Base-by-base conservation (phyloP, 306 rosid genomes). In the Castanea sativa region DNA sequence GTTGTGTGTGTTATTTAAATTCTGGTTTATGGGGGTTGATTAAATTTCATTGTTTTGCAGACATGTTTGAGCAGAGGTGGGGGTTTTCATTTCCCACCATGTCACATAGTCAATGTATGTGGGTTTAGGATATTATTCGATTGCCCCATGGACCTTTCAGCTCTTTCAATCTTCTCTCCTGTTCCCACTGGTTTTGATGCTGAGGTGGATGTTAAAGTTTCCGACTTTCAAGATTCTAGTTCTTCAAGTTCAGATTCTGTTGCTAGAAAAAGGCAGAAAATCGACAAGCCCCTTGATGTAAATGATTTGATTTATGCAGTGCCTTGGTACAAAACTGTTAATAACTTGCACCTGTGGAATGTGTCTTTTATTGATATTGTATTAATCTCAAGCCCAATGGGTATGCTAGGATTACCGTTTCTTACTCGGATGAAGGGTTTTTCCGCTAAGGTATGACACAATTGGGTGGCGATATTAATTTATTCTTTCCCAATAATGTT, bases 1-100 rank as follows among this genome's bases (percentile, higher is more conserved):
- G 53, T 49, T 49, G 65, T 20, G 64, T 59, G 65, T 23, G 21
- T 19, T 29, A 7, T 43, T 41, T 77, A 33, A 53, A 43, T 19
- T 73, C 59, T 78, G 18, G 27, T 15, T 73, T 71, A 56, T 73
- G 7, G 27, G 72, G 43, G 35, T 33, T 67, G 13, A 67, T 35
- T 7, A 32, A 49, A 14, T 9, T 74, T 55, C 52, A 4, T 41
- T 15, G n/a, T 76, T 78, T 55, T 77, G 77, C 80, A 88, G 91
- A 83, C 88, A n/a, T 88, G 97, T 87, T 91, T 94, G 87, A 91
- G 93, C 82, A 88, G 85, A 84, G 97, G 97, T 43, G 78, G 88
- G 52, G 92, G 91, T 56, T 91, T 85, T 84, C 90, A 91, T 76
- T 86, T 85, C 81, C 97, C 97, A 71, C 89, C 97, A 15, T 91